Percentiles rank a stretch among this genome's conserved stretches.
These are phyloP conservation scores for Psilocybe azurescens DNA, from an alignment of 768 basidiomycete species.

Conservation along the genomic window DNA sequence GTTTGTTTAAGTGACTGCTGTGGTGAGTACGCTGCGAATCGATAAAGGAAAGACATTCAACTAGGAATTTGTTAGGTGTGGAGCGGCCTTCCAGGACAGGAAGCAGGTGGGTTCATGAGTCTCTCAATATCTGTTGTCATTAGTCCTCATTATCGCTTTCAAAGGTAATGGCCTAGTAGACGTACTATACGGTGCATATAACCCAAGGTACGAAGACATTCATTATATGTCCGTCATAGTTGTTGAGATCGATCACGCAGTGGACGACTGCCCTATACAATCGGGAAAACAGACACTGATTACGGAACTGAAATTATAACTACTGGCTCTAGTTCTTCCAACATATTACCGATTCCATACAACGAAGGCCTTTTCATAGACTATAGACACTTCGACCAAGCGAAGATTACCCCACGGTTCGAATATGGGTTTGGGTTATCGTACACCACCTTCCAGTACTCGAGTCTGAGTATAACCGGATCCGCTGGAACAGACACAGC, in stretches of 20 bases:
- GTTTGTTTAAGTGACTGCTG: conserved; percentile 36
- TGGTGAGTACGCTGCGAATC: conserved; percentile 30
- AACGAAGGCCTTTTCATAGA: conserved; percentile 63
- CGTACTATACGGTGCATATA: conserved; percentile 62
- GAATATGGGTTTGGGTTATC: conserved; percentile 59
- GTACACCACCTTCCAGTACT: conserved; percentile 63
- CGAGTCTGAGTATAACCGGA: conserved; percentile 46
- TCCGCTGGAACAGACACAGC: conserved; percentile 47
- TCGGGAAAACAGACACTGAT: conserved; percentile 57
- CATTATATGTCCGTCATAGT: not conserved
- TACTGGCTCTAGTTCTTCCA: conserved; percentile 37
- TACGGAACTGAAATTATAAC: conserved; percentile 59
- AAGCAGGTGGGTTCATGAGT: conserved; percentile 48
- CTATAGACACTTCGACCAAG: conserved; percentile 61
- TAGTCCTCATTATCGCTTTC: conserved; percentile 6
- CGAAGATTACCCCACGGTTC: conserved; percentile 50
- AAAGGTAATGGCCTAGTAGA: conserved; percentile 62
- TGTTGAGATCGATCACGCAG: conserved; percentile 21
- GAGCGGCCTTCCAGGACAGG: conserved; percentile 65
- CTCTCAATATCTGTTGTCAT: not conserved
- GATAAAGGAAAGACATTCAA: not conserved
- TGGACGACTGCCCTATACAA: conserved; percentile 54
- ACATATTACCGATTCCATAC: conserved; percentile 57
- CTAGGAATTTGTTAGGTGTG: conserved; percentile 38
- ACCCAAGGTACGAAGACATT: conserved; percentile 49